phyloP scores from a whole-genome alignment of 164 flowering plant genomes.

The Houttuynia cordata region DNA sequence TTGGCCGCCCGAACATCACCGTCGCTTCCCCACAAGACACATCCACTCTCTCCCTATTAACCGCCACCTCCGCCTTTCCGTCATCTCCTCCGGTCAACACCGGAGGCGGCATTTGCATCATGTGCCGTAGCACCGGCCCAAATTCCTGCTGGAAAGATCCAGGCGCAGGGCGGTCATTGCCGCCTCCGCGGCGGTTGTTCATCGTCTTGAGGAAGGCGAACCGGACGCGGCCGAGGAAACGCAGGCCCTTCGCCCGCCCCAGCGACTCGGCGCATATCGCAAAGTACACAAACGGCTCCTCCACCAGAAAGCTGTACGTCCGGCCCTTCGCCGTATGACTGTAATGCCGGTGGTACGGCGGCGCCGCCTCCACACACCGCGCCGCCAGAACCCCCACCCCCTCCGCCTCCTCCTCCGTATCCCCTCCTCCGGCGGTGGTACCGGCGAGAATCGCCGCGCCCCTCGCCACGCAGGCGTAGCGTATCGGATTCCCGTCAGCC shows the following conservation, averaged over 20 bases:
- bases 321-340: slow-evolving; percentile 8
- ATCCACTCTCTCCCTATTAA: background rate
- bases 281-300: slow-evolving; percentile 16
- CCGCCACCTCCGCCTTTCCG: background rate
- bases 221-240: slow-evolving; percentile 10
- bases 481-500: slow-evolving; percentile 5
- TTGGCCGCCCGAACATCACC: slow-evolving; percentile 42
- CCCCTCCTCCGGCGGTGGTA: slow-evolving; percentile 10
- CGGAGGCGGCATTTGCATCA: background rate
- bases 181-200: background rate
- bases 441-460: slow-evolving; percentile 14
- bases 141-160: too few relatives aligned
- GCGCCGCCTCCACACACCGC: slow-evolving; percentile 13
- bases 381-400: slow-evolving; percentile 11
- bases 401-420: background rate
- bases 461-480: slow-evolving; percentile 16
- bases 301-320: slow-evolving; percentile 16
- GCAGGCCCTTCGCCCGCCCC: slow-evolving; percentile 6
- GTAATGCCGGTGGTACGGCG: slow-evolving; percentile 12
- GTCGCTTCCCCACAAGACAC: slow-evolving; percentile 28
- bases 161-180: too few relatives aligned
- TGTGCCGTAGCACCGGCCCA: background rate
- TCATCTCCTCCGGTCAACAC: background rate
- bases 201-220: slow-evolving; percentile 8
- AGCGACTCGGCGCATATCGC: slow-evolving; percentile 7